Evolutionary conservation across 148 eudicot genomes (phyloP).

Genomic region (Vaccinium myrtillus): DNA sequence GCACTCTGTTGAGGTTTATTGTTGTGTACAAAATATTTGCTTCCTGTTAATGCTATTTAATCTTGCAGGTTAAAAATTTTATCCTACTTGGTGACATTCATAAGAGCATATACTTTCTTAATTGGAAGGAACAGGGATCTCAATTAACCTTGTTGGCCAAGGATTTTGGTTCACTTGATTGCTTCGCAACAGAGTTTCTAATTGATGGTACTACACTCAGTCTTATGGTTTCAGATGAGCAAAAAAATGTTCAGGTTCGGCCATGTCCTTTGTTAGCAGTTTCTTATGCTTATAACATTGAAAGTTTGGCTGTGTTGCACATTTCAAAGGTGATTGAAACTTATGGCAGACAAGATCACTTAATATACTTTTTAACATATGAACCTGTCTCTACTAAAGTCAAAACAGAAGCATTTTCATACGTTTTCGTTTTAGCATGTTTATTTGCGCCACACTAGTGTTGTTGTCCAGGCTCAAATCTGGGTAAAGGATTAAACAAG

Average conservation of each 20-base stretch:
- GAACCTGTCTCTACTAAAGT: neutral
- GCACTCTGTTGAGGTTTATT: neutral
- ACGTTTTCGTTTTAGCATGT: neutral
- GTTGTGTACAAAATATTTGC: neutral
- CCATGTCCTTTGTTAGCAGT: constrained; percentile 2
- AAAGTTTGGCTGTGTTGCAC: neutral
- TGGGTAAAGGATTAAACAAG: neutral
- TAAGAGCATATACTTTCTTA: constrained; percentile 89
- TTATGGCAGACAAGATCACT: neutral
- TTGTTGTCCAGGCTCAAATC: neutral
- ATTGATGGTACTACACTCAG: constrained; percentile 97
- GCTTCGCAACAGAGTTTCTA: constrained; percentile 90
- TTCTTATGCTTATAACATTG: neutral
- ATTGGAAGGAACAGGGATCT: constrained; percentile 98
- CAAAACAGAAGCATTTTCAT: neutral
- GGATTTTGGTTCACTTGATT: constrained; percentile 95
- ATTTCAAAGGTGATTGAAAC: constrained; percentile 3
- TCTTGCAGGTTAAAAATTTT: constrained; percentile 88
- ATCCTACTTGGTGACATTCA: constrained; percentile 94
- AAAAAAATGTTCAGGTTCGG: constrained; percentile 91
- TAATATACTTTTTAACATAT: neutral
- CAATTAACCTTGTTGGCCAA: constrained; percentile 87
- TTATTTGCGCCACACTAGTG: neutral
- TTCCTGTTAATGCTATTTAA: constrained; percentile 10
- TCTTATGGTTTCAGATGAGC: constrained; percentile 89